A percentile compares a stretch with the other conserved stretches of the same genome.
Evolutionary conservation across 2,329 filamentous ascomycete species (phyloP).

Genomic region (Talaromyces pinophilus): DNA sequence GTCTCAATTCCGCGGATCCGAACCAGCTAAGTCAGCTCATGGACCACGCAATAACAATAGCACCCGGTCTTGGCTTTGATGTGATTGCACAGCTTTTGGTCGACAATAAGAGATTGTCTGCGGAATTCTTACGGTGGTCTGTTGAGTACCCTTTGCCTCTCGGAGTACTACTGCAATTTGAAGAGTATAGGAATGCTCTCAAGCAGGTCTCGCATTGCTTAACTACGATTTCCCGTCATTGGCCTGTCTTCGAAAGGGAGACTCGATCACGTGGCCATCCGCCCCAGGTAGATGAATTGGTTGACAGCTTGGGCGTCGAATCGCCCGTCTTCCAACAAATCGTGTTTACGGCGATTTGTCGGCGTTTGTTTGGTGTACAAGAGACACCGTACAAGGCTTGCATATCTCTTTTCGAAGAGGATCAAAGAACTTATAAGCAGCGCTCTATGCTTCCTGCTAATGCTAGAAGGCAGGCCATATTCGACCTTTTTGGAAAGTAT

Average conservation of each 20-base stretch:
- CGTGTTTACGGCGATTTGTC: conserved; percentile 49
- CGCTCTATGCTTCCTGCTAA: conserved; percentile 22
- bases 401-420: conserved; percentile 26
- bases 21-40: conserved; percentile 41
- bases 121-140: conserved; percentile 48
- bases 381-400: conserved; percentile 25
- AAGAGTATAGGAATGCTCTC: conserved; percentile 37
- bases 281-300: conserved; percentile 60
- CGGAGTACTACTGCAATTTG: conserved; percentile 32
- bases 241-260: conserved; percentile 41
- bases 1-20: conserved; percentile 53
- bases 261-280: conserved; percentile 49
- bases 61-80: conserved; percentile 33
- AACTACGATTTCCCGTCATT: conserved; percentile 46
- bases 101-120: conserved; percentile 47
- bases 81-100: conserved; percentile 50
- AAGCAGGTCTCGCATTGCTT: conserved; percentile 50
- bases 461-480: conserved; percentile 26
- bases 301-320: conserved; percentile 48
- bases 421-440: conserved; percentile 27
- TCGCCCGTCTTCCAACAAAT: conserved; percentile 58
- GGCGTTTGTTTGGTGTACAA: conserved; percentile 29
- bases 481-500: conserved; percentile 27
- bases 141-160: conserved; percentile 50
- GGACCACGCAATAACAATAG: conserved; percentile 32